Base-by-base conservation (phyloP, 345 rosid genomes). In the Arabis alpina region DNA sequence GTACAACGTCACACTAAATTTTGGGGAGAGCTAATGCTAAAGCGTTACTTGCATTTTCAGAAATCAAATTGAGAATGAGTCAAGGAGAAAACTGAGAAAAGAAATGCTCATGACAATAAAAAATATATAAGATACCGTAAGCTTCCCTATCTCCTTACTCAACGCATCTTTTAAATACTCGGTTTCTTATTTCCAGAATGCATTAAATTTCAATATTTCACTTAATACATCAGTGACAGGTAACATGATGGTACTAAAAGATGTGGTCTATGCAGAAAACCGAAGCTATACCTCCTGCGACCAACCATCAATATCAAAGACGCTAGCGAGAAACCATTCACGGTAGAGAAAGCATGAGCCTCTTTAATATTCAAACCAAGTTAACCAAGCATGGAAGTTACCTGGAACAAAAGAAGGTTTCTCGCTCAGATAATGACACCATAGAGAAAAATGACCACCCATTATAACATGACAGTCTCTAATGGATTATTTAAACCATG, bases 271-370 rank as follows among this genome's bases (percentile, higher is more conserved):
- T 40, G 36, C 48, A 48, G 34, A 57, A 57, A 63, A 13, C 65
- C 4, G 55, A 61, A 45, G 60, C 40, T 47, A 28, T 84, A 91
- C 97, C 96, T 91, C 96, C 75, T 82, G 81, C 3, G 82, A 83
- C 97, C 96, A 94, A 68, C 99, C 99, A 73, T 89, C 93, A 84
- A 94, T 96, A 64, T 91, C 96, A 71, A 94, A 91, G 61, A 91
- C 93, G 68, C 99, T 25, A 91, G 79, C 64, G 97, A 94, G 83
- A 77, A 94, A 68, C 99, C 99, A 81, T 94, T 97, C 9, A 39
- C 85, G 1, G 96, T 94, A 40, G 98, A 91, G 81, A 94, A 91
- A 15, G 93, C 99, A 78, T 89, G 97, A 71, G 99, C 97, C 76
- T 94, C 99, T 82, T 88, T 88, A 70, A 94, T 94, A 76, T 88